Conservation (phyloP, 805 yeast genomes). For the Monosporozyma aquatica region DNA sequence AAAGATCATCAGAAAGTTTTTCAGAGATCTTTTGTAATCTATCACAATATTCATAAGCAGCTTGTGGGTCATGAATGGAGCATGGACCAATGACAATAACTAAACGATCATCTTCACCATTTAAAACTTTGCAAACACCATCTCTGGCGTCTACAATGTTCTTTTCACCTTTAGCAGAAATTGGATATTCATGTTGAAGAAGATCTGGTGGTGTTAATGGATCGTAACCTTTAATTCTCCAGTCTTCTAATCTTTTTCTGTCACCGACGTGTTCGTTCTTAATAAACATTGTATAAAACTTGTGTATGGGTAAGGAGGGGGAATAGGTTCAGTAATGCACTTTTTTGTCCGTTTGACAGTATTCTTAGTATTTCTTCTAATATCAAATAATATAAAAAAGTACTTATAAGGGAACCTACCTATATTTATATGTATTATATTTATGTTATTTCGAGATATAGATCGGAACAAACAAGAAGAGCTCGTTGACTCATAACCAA, state of each 20-base stretch:
- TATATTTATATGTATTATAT: too few relatives aligned
- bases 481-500: too few relatives aligned
- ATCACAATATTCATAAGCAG: conserved; percentile 82
- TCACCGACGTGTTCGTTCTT: conserved; percentile 80
- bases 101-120: conserved; percentile 80
- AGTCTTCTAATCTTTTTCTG: conserved; percentile 64
- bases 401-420: too few relatives aligned
- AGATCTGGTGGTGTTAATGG: conserved; percentile 94
- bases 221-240: conserved; percentile 81
- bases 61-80: conserved; percentile 87
- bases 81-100: conserved; percentile 94
- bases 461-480: too few relatives aligned
- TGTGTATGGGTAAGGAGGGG: not conserved
- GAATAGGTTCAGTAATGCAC: too few relatives aligned
- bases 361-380: too few relatives aligned
- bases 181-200: conserved; percentile 75
- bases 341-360: too few relatives aligned
- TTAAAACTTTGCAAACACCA: conserved; percentile 59
- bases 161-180: conserved; percentile 48
- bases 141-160: conserved; percentile 70
- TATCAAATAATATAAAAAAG: too few relatives aligned
- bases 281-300: conserved; percentile 54
- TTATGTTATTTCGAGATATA: too few relatives aligned
- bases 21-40: conserved; percentile 51
- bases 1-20: conserved; percentile 62